These are phyloP conservation scores for Comarum palustre DNA, from an alignment of 306 rosid genomes.

Conservation along the genomic window DNA sequence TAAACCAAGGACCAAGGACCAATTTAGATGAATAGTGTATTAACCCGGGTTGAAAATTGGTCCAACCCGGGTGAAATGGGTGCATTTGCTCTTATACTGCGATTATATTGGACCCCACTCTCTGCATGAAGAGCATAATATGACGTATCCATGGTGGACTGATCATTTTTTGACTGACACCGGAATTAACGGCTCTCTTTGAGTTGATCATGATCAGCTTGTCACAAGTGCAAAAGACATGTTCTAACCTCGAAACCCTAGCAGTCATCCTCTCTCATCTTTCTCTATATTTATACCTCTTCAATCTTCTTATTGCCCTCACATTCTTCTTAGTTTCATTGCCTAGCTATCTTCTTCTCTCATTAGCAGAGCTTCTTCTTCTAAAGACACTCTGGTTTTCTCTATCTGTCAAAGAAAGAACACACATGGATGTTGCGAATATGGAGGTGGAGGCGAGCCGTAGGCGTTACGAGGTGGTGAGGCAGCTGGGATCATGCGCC, in stretches of 20 bases:
- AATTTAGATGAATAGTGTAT: too few relatives aligned
- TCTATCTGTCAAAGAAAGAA: neutral
- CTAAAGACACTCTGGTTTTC: neutral
- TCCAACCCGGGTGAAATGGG: too few relatives aligned
- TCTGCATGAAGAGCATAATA: slow-evolving; percentile 3
- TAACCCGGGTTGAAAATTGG: too few relatives aligned
- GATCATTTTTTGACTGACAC: slow-evolving; percentile 16
- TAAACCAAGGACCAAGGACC: too few relatives aligned
- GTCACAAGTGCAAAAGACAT: neutral
- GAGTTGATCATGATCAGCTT: slow-evolving; percentile 2
- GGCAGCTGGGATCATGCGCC: slow-evolving; percentile 48
- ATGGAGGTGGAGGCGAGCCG: neutral
- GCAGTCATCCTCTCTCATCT: neutral
- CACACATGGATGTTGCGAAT: neutral
- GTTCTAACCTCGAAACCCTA: neutral
- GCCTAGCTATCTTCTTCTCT: neutral
- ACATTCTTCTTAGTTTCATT: neutral
- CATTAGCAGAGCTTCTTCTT: neutral
- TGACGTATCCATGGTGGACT: neutral
- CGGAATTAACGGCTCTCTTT: neutral
- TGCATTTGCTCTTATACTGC: neutral
- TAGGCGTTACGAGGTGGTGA: slow-evolving; percentile 37
- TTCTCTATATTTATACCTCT: neutral
- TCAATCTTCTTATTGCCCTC: neutral
- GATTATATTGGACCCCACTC: neutral